Conservation (phyloP, 2,329 filamentous ascomycete genomes). For the Mariannaea elegans region DNA sequence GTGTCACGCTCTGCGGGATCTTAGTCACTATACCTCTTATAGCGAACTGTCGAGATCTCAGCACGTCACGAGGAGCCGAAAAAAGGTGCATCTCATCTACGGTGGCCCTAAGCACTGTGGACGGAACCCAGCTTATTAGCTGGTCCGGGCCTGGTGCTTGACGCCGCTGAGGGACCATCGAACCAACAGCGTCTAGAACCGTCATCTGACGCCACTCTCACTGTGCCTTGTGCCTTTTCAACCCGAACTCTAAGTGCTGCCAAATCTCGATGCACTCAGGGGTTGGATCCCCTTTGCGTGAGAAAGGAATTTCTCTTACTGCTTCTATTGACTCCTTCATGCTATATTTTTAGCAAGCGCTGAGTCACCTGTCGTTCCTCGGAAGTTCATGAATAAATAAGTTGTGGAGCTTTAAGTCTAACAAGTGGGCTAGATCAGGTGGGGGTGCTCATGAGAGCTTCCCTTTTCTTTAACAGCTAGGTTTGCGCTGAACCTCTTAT, state of each 20-base stretch:
- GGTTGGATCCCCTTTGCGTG: not conserved
- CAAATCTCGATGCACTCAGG: not conserved
- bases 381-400: too few species aligned
- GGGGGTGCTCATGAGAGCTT: not conserved
- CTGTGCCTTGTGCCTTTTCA: not conserved
- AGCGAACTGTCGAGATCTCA: slow-evolving; percentile 12
- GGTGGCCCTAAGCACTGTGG: not conserved
- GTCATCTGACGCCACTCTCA: slow-evolving; percentile 19
- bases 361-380: not conserved
- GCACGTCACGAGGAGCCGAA: slow-evolving; percentile 17
- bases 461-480: too few species aligned
- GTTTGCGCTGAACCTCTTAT: too few species aligned
- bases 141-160: slow-evolving; percentile 10
- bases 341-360: not conserved
- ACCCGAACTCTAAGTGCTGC: not conserved
- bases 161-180: slow-evolving; percentile 23
- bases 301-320: not conserved
- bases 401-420: not conserved
- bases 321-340: not conserved
- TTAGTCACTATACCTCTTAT: slow-evolving; percentile 12
- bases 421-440: not conserved
- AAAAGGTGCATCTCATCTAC: not conserved
- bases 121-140: slow-evolving; percentile 3
- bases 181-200: slow-evolving; percentile 19
- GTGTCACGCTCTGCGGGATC: not conserved